Evolutionary conservation across 257 asterid species (phyloP), one percentile per base, ranked within the genome.

Genomic region (Fraxinus excelsior): DNA sequence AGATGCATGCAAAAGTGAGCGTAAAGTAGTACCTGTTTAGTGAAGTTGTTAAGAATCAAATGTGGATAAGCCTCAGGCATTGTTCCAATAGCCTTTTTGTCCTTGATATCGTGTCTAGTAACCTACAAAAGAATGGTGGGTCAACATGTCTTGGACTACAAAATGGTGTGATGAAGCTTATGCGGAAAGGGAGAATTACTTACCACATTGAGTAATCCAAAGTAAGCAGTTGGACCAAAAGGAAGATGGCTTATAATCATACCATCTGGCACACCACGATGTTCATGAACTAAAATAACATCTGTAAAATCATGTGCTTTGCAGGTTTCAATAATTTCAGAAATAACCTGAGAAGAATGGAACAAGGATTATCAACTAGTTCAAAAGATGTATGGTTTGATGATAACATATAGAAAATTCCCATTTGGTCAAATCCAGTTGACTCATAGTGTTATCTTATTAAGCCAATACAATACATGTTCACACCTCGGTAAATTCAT

Each of bases 221-320:
- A 95, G 88, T 87, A 86, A 58, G 97, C 99, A 73, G 97, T 95
- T 51, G 99, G 99, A 18, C 99, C 99, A 75, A 86, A 91, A 78
- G 99, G 99, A 70, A 95, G 85, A 90, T 95, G 99, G 85, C 94
- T 90, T 85, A 95, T 88, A 77, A 88, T 87, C 75, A 95, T 70
- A 67, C 97, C 96, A 86, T 91, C 97, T 28, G 99, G 99, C 70
- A 93, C 94, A 42, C 99, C 99, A 64, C 98, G 99, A 81, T 90
- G 94, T 82, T 95, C 98, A 74, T 91, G 98, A 78, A 93, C 97
- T 80, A 93, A 84, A 76, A 95, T 87, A 65, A 93, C 98, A 85
- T 95, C 99, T 0, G 97, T 89, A 76, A 90, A 95, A 77, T 93
- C 99, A 87, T 95, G 98, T 58, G 97, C 80, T 73, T 94, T 80